Evolutionary conservation across 495 filamentous ascomycete genomes (phyloP), one percentile per base, ranked within the genome.

Genomic region (Chaetomidium leptoderma): DNA sequence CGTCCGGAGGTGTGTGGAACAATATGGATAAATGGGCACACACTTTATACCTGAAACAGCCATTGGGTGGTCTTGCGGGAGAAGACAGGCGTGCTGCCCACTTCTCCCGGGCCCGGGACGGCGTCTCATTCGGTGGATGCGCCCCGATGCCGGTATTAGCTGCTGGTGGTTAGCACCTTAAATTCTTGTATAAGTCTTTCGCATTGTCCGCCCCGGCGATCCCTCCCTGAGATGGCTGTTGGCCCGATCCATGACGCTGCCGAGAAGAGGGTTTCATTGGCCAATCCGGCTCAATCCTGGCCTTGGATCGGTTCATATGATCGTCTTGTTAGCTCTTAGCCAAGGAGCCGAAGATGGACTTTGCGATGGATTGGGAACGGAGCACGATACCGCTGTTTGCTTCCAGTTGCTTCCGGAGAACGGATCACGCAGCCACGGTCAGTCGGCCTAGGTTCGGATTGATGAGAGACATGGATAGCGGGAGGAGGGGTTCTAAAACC

Each of bases 21-120:
- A 60, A 60, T 60, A 23, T 60, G 51, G 51, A 60, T 55, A 60
- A 60, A 60, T 54, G 26, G 50, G 6, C 13, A 26, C 11, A 14
- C 16, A 60, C 51, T 60, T 14, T 55, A 55, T 49, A 48, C n/a
- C 11, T 39, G 27, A 48, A 36, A 48, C 50, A 10, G 35, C 33
- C 4, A 60, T 60, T 60, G 58, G 58, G 35, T 42, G 58, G 43
- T 36, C 42, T 26, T 9, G 35, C 51, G 35, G 51, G 21, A 55
- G 26, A 42, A 27, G 14, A 30, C 43, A 36, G 29, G 43, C n/a
- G 13, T 6, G 42, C 36, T 44, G 45, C 8, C 27, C 16, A 13
- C n/a, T 14, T 33, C 30, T 40, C 45, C 24, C 42, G 17, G 11
- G 11, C 19, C 43, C 26, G 50, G 57, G 50, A 40, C 50, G 23